These are phyloP conservation scores for Calonectria honghensis DNA, from an alignment of 2,329 filamentous ascomycete genomes.

Conservation along the genomic window DNA sequence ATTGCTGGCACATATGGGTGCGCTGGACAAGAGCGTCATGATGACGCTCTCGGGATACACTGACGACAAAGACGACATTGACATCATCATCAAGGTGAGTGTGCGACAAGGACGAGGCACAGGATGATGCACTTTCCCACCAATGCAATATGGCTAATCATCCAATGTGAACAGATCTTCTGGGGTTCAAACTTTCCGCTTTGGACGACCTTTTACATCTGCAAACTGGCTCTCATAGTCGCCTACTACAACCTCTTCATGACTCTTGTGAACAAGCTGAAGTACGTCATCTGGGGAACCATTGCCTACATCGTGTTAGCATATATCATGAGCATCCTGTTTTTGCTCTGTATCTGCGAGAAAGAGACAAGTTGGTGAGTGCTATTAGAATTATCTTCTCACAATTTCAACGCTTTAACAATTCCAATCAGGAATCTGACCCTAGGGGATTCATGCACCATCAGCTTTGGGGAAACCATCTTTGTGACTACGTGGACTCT, in stretches of 20 bases:
- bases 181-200: conserved; percentile 5
- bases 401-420: background rate
- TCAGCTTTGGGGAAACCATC: background rate
- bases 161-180: background rate
- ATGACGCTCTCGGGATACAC: background rate
- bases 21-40: background rate
- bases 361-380: background rate
- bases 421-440: background rate
- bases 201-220: conserved; percentile 5
- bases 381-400: no score
- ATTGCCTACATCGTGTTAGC: background rate
- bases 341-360: conserved; percentile 6
- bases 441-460: background rate
- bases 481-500: background rate
- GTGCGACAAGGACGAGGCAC: no score
- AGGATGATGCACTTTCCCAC: no score
- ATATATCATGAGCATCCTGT: background rate
- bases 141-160: background rate
- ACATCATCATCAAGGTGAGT: background rate
- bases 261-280: conserved; percentile 5
- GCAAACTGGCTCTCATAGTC: background rate
- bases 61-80: background rate
- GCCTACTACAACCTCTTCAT: conserved; percentile 8
- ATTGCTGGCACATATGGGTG: background rate
- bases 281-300: conserved; percentile 7